These are phyloP conservation scores for Peronospora belbahrii DNA, from an alignment of 352 stramenopile species.

Conservation along the genomic window DNA sequence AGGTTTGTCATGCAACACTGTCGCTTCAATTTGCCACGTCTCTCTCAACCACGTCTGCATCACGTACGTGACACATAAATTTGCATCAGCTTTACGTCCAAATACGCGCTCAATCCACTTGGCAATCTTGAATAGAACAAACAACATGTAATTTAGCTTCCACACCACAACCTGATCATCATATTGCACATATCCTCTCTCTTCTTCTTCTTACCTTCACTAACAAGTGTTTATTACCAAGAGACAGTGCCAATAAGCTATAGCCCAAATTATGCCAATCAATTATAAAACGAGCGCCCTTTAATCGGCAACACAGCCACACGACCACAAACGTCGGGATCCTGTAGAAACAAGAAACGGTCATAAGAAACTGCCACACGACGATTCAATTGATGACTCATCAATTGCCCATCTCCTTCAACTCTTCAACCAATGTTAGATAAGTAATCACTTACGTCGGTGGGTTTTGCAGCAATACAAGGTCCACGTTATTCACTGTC, in stretches of 20 bases:
- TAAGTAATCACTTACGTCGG: constrained; percentile 73
- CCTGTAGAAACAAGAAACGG: no score
- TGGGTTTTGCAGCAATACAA: constrained; percentile 98
- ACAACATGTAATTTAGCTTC: no score
- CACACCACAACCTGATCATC: no score
- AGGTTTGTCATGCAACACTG: constrained; percentile 92
- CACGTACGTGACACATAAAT: constrained; percentile 95
- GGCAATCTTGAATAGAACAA: no score
- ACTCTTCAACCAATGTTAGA: constrained; percentile 6
- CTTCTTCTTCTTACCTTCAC: constrained; percentile 53
- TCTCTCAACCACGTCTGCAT: constrained; percentile 92
- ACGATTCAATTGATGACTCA: no score
- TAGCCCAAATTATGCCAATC: constrained; percentile 99
- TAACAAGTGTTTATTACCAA: constrained; percentile 48
- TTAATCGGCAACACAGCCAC: constrained; percentile 38
- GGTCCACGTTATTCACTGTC: constrained; percentile 61
- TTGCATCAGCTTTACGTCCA: constrained; percentile 86
- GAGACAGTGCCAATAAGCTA: constrained; percentile 90
- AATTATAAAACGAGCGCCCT: constrained; percentile 91
- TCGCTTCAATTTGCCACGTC: constrained; percentile 86
- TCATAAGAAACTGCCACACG: no score
- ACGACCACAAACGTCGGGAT: constrained; percentile 93
- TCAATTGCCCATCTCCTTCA: constrained; percentile 11
- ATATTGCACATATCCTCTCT: not conserved
- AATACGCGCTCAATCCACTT: constrained; percentile 84